Evolutionary conservation across 345 rosid species (phyloP).

Genomic region (Moricandia moricandioides): DNA sequence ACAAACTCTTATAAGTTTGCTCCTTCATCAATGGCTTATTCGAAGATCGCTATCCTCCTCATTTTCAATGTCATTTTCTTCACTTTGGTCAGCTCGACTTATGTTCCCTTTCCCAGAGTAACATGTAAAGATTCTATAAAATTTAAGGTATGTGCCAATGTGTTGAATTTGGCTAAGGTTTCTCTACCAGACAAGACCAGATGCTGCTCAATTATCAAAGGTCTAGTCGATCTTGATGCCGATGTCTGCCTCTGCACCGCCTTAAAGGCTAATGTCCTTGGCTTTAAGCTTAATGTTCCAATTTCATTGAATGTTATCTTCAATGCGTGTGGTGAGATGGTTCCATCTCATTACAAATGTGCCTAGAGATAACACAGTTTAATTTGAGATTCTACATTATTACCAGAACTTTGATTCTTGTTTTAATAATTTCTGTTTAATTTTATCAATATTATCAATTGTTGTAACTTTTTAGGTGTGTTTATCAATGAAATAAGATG

Average conservation of each 20-base stretch:
- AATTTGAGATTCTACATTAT: neutral
- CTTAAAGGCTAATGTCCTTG: neutral
- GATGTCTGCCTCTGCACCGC: constrained; percentile 1
- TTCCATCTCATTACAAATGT: constrained; percentile 1
- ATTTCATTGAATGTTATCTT: neutral
- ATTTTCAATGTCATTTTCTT: constrained; percentile 21
- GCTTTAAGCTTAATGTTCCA: neutral
- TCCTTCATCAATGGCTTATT: constrained; percentile 11
- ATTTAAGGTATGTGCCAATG: constrained; percentile 20
- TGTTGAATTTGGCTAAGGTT: constrained; percentile 21
- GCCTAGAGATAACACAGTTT: neutral
- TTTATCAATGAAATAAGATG: neutral
- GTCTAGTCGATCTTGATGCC: neutral
- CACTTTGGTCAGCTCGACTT: constrained; percentile 20
- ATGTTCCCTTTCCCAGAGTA: neutral
- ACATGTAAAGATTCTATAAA: constrained; percentile 25
- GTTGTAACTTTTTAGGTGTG: neutral
- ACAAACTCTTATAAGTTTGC: neutral
- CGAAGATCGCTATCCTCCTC: constrained; percentile 11
- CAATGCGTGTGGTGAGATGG: neutral
- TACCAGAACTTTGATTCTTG: neutral
- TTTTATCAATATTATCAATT: neutral
- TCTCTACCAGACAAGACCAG: neutral
- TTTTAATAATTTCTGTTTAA: neutral
- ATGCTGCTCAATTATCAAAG: constrained; percentile 11